Evolutionary conservation across 768 basidiomycete species (phyloP).

Genomic region (Leucosporidium creatinivorum): DNA sequence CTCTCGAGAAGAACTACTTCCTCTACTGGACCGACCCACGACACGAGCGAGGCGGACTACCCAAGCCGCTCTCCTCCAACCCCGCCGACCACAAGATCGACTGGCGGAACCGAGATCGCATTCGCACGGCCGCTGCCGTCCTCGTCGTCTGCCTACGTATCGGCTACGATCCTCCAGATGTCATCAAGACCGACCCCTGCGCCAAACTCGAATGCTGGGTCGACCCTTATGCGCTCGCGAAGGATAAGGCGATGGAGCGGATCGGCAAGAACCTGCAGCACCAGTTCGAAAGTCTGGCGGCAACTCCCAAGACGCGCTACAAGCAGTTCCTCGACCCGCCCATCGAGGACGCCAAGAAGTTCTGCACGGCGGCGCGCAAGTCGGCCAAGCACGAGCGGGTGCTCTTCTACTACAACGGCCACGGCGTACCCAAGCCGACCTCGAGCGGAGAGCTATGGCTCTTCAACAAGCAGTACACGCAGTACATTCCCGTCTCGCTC

Average conservation of each 20-base stretch:
- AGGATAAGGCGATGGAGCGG: slow-evolving; percentile 84
- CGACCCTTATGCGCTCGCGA: slow-evolving; percentile 85
- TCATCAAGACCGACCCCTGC: slow-evolving; percentile 94
- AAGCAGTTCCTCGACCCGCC: slow-evolving; percentile 93
- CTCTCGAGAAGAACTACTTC: slow-evolving; percentile 37
- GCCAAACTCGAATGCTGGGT: slow-evolving; percentile 96
- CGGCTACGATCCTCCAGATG: slow-evolving; percentile 93
- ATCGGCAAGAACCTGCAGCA: slow-evolving; percentile 88
- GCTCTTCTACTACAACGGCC: slow-evolving; percentile 96
- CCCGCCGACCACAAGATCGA: slow-evolving; percentile 57
- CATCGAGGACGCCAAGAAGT: slow-evolving; percentile 82
- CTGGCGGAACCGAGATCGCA: slow-evolving; percentile 91
- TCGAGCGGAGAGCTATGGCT: slow-evolving; percentile 94
- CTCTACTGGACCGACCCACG: slow-evolving; percentile 37
- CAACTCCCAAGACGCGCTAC: slow-evolving; percentile 69
- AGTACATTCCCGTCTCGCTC: slow-evolving; percentile 94
- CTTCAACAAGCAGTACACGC: slow-evolving; percentile 93
- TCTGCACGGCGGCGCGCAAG: slow-evolving; percentile 73
- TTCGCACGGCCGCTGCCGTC: slow-evolving; percentile 83
- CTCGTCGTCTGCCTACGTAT: slow-evolving; percentile 77
- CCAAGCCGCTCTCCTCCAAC: slow-evolving; percentile 29
- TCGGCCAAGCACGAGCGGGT: slow-evolving; percentile 88
- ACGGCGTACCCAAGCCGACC: slow-evolving; percentile 95
- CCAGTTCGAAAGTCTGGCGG: slow-evolving; percentile 91
- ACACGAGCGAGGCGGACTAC: slow-evolving; percentile 29